Conservation (phyloP, 2,329 filamentous ascomycete species). For the Bertia moriformis region DNA sequence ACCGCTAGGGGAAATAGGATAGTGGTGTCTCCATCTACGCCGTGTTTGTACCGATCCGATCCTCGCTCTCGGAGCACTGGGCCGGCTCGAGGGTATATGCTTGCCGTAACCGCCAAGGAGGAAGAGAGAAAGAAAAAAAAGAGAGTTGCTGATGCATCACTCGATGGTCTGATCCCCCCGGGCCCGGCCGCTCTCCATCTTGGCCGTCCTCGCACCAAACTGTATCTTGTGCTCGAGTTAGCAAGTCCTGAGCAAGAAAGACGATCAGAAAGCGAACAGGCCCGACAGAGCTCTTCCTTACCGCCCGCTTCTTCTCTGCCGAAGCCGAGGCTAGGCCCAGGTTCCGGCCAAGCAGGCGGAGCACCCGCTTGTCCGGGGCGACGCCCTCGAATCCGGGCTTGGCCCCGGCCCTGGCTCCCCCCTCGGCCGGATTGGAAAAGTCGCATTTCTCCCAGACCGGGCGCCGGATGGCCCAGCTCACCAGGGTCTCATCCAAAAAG, state of each 20-base stretch:
- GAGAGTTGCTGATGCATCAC: too few relatives aligned
- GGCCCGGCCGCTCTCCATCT: constrained; percentile 58
- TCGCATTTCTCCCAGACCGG: constrained; percentile 80
- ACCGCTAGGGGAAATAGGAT: constrained; percentile 39
- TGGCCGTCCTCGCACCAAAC: constrained; percentile 69
- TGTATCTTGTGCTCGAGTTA: too few relatives aligned
- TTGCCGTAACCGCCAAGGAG: too few relatives aligned
- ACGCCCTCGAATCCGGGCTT: constrained; percentile 23
- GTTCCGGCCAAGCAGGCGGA: constrained; percentile 63
- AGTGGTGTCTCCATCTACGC: too few relatives aligned
- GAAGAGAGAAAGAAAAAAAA: too few relatives aligned
- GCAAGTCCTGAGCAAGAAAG: too few relatives aligned
- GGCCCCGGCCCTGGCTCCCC: constrained; percentile 9
- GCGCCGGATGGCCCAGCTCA: constrained; percentile 61
- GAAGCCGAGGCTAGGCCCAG: constrained; percentile 61
- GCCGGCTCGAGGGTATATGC: too few relatives aligned
- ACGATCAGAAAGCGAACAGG: background rate
- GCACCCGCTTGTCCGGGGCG: constrained; percentile 67
- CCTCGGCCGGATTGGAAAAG: constrained; percentile 40
- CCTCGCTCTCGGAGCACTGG: too few relatives aligned
- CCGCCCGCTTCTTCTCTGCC: constrained; percentile 81
- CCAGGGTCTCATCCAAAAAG: constrained; percentile 73
- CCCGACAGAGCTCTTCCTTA: too few relatives aligned
- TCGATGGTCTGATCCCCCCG: constrained; percentile 53
- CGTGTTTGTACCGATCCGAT: too few relatives aligned